Evolutionary conservation across 768 basidiomycete species (phyloP).

Genomic region (Cystofilobasidium capitatum): DNA sequence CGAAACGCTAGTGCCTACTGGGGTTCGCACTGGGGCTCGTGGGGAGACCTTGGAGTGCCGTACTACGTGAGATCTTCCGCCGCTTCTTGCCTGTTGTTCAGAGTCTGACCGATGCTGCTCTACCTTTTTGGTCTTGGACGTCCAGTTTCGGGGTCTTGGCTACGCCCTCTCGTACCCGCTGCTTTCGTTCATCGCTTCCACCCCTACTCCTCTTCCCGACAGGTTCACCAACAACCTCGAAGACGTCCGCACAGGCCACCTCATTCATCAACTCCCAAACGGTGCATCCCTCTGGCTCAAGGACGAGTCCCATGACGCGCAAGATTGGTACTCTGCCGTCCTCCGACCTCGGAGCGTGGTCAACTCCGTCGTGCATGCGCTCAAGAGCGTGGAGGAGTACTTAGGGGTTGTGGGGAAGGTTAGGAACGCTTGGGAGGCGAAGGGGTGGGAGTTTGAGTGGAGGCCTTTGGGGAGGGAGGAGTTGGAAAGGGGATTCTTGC

Average conservation of each 20-base stretch:
- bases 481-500: no score
- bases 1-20: neutral
- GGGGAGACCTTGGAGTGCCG: neutral
- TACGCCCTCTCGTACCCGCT: neutral
- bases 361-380: neutral
- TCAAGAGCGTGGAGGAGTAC: no score
- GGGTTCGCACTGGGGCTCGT: neutral
- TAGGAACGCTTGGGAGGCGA: no score
- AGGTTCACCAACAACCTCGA: neutral
- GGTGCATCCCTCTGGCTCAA: neutral
- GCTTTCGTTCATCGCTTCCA: neutral
- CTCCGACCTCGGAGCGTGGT: neutral
- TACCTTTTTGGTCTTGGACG: no score
- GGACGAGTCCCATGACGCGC: neutral
- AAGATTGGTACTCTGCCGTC: neutral
- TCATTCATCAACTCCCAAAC: neutral
- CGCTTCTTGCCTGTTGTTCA: neutral
- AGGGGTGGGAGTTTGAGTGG: no score
- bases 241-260: neutral
- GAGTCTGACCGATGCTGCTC: neutral
- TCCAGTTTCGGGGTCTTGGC: neutral
- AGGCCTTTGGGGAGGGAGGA: no score
- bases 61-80: neutral
- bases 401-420: no score
- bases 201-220: neutral